A percentile compares a stretch with the other conserved stretches of the same genome.
Evolutionary conservation across 208 protist genomes (phyloP).

Genomic region (Leishmania mexicana): DNA sequence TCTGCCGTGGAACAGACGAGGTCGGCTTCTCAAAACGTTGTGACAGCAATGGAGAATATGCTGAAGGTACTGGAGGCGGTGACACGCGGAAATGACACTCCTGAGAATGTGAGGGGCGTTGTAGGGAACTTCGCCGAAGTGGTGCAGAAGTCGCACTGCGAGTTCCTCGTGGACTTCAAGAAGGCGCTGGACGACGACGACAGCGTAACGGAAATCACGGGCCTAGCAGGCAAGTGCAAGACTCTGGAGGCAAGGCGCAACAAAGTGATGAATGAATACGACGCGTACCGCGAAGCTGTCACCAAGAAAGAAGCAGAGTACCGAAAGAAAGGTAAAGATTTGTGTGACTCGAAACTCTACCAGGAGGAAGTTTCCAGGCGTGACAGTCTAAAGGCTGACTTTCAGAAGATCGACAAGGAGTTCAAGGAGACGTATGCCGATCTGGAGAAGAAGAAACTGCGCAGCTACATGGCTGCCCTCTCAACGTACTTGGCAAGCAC

Average conservation of each 20-base stretch:
- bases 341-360: conserved; percentile 53
- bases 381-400: conserved; percentile 40
- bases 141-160: conserved; percentile 22
- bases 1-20: conserved; percentile 34
- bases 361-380: conserved; percentile 40
- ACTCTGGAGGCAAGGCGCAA: conserved; percentile 42
- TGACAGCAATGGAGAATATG: conserved; percentile 30
- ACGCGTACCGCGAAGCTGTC: conserved; percentile 57
- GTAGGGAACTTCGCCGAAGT: conserved; percentile 11
- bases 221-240: conserved; percentile 40
- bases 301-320: conserved; percentile 57
- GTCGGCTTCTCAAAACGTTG: conserved; percentile 31
- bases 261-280: conserved; percentile 57
- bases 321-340: conserved; percentile 58
- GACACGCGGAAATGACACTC: conserved; percentile 14
- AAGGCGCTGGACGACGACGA: conserved; percentile 37
- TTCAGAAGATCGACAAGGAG: conserved; percentile 40
- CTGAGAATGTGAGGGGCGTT: conserved; percentile 20
- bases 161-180: conserved; percentile 37
- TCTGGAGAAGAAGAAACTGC: conserved; percentile 20
- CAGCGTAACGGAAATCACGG: conserved; percentile 24
- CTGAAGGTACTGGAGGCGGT: conserved; percentile 42
- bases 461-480: conserved; percentile 24
- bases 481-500: conserved; percentile 19
- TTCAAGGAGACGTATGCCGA: conserved; percentile 49